A percentile compares a stretch with the other conserved stretches of the same genome.
These are phyloP conservation scores for Aristolochia californica DNA, from an alignment of 164 flowering plant species.

Conservation along the genomic window DNA sequence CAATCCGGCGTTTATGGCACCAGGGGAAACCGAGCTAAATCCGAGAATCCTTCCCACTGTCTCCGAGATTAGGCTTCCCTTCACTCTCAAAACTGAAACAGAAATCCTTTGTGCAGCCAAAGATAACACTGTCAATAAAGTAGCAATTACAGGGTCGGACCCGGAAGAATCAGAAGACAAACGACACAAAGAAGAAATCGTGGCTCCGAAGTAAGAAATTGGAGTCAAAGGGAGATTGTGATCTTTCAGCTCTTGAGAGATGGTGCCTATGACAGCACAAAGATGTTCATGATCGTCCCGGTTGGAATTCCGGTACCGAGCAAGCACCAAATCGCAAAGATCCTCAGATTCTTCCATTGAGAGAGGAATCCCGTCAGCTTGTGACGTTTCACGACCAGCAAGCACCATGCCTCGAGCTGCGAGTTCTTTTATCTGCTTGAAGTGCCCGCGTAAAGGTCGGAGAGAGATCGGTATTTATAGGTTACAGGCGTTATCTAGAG, in stretches of 20 bases:
- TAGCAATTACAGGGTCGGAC: slow-evolving; percentile 27
- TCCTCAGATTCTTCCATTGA: slow-evolving; percentile 20
- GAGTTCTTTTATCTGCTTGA: no score
- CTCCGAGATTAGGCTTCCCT: slow-evolving; percentile 22
- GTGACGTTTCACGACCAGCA: slow-evolving; percentile 18
- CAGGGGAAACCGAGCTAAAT: slow-evolving; percentile 10
- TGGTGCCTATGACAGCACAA: slow-evolving; percentile 62
- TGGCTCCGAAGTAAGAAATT: slow-evolving; percentile 58
- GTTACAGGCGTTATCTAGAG: no score
- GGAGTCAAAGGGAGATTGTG: slow-evolving; percentile 47
- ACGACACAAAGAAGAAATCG: slow-evolving; percentile 46
- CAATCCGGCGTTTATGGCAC: slow-evolving; percentile 32
- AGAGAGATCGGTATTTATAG: no score
- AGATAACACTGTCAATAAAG: slow-evolving; percentile 44
- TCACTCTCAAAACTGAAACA: slow-evolving; percentile 33
- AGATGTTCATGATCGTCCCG: slow-evolving; percentile 62
- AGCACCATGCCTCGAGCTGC: no score
- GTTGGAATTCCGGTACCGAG: slow-evolving; percentile 34
- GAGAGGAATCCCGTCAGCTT: slow-evolving; percentile 5
- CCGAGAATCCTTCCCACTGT: slow-evolving; percentile 26
- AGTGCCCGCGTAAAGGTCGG: no score
- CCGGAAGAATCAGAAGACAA: slow-evolving; percentile 20
- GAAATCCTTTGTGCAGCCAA: slow-evolving; percentile 37
- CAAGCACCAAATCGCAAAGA: slow-evolving; percentile 36
- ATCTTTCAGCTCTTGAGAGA: slow-evolving; percentile 71